Percentiles rank a stretch among this genome's conserved stretches.
phyloP scores from a whole-genome alignment of 305 asterid genomes.

The Solanum hybrid region DNA sequence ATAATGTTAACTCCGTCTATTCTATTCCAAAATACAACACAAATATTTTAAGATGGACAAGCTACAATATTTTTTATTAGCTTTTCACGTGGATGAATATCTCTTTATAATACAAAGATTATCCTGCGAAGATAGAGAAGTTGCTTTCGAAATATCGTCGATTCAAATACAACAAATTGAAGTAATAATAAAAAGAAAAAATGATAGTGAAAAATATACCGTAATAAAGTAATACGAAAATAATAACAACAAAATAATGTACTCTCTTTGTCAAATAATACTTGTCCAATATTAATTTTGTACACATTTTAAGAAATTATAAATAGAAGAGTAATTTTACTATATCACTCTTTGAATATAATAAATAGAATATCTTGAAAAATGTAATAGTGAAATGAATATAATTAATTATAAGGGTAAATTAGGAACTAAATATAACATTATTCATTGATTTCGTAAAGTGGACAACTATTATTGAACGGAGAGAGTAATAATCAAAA shows the following conservation, averaged over 20 bases:
- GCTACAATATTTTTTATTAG: background rate
- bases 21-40: background rate
- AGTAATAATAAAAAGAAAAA: background rate
- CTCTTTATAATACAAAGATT: background rate
- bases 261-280: fast-evolving
- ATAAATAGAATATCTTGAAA: fast-evolving
- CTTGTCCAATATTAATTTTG: fast-evolving
- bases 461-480: too few species aligned
- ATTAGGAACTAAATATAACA: fast-evolving
- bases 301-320: too few species aligned
- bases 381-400: too few species aligned
- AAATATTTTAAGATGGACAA: background rate
- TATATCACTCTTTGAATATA: too few species aligned
- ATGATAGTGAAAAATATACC: background rate
- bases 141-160: fast-evolving
- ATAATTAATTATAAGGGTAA: too few species aligned
- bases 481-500: background rate
- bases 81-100: background rate
- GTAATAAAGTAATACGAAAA: background rate
- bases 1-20: background rate
- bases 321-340: too few species aligned
- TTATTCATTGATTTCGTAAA: too few species aligned
- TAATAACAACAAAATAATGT: background rate
- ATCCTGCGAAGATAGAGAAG: too few species aligned
- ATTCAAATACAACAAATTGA: background rate